Percentiles rank a stretch among this genome's conserved stretches.
phyloP scores from a whole-genome alignment of 2,329 filamentous ascomycete genomes.

The Neopestalotiopsis sp. region DNA sequence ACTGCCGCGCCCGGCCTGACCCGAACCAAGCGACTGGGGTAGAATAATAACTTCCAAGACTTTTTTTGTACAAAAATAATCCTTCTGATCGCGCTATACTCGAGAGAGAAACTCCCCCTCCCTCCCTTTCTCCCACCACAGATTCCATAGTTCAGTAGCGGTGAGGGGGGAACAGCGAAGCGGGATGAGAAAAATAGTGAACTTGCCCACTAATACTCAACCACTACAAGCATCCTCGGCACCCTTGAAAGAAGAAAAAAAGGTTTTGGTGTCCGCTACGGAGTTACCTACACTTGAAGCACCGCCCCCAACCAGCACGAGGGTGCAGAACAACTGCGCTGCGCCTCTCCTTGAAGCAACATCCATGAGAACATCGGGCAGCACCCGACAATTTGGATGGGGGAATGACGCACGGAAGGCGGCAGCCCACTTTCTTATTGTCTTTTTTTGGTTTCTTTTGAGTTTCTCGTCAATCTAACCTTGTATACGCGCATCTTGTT shows the following conservation, averaged over 20 bases:
- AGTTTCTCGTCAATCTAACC: neutral
- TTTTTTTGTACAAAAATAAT: too few relatives aligned
- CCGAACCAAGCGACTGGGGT: too few relatives aligned
- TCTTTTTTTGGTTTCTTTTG: neutral
- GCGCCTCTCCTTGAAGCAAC: neutral
- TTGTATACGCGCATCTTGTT: neutral
- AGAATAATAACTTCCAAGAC: too few relatives aligned
- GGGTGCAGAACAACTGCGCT: neutral
- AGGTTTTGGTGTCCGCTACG: too few relatives aligned
- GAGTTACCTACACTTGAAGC: neutral
- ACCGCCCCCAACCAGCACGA: neutral
- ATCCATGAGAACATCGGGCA: neutral
- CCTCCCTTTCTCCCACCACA: too few relatives aligned
- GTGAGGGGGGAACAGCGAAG: too few relatives aligned
- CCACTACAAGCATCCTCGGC: neutral
- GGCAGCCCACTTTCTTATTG: neutral
- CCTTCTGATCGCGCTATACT: too few relatives aligned
- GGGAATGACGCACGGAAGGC: neutral
- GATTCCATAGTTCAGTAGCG: too few relatives aligned
- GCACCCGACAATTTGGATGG: neutral
- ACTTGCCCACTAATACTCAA: neutral
- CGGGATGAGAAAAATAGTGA: too few relatives aligned
- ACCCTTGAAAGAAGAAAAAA: too few relatives aligned
- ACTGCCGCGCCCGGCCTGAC: too few relatives aligned
- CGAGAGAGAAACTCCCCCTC: too few relatives aligned